Base-by-base conservation (phyloP, 202 grass and related monocot genomes). In the Dendrocalamus latiflorus region DNA sequence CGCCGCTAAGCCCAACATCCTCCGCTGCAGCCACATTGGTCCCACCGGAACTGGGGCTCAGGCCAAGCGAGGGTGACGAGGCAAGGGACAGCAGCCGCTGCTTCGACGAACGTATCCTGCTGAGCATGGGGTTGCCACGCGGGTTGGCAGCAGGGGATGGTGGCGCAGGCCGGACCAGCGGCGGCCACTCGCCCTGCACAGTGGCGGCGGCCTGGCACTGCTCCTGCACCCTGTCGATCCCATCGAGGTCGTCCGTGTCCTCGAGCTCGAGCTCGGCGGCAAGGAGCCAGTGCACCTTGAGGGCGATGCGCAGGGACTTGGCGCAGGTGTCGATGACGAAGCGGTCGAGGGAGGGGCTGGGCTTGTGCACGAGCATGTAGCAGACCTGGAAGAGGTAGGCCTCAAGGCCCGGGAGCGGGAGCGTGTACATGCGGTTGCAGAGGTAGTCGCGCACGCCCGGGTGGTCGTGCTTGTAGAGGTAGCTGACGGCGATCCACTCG, bases 401-500 rank as follows among this genome's bases (percentile, higher is more conserved):
- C 81, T 99, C 96, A 12, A 99, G 93, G 3, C 96, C 96, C 13
- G 77, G 64, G 37, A 99, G 93, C 30, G 96, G 96, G 30, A 99
- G 96, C 33, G 93, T 88, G 85, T 99, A 99, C 96, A 99, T 96
- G 77, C 96, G 89, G 83, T 99, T 99, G 84, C 96, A 99, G 61
- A 99, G 88, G 84, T 99, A 99, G 86, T 99, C 96, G 4, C 96
- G 96, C 45, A 99, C 93, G 42, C 96, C 96, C 3, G 84, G 69
- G 58, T 99, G 96, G 81, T 99, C 89, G 39, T 99, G 96, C 89
- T 99, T 99, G 93, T 96, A 99, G 73, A 99, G 96, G 84, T 99
- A 99, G 91, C 93, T 99, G 65, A 99, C 93, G 63, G 96, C 96
- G 78, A 99, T 99, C 96, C 93, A 99, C 88, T 99, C 96, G 69